Percentiles rank a stretch among this genome's conserved stretches.
Evolutionary conservation across 2,329 filamentous ascomycete species (phyloP).

Genomic region (Sclerotinia minor): DNA sequence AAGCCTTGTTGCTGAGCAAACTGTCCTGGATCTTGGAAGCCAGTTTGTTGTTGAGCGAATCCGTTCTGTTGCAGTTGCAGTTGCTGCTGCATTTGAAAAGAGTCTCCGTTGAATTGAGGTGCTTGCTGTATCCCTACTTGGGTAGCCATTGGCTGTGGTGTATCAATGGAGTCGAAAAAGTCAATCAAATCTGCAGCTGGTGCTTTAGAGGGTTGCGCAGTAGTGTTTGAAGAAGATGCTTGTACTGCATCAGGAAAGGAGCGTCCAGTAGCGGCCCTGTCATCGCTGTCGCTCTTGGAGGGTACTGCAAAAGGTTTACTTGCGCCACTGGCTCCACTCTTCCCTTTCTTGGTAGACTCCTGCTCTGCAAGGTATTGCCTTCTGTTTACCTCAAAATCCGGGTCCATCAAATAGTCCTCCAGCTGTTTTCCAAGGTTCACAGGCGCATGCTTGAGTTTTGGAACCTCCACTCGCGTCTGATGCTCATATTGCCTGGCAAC

Average conservation of each 20-base stretch:
- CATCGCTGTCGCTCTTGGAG: conserved; percentile 42
- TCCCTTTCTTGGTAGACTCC: conserved; percentile 60
- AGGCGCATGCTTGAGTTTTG: conserved; percentile 95
- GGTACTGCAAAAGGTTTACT: conserved; percentile 48
- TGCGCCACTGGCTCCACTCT: conserved; percentile 35
- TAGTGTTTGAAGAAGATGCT: conserved; percentile 45
- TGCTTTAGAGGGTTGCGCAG: conserved; percentile 53
- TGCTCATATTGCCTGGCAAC: conserved; percentile 88
- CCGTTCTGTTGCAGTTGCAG: conserved; percentile 47
- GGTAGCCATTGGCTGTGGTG: conserved; percentile 68
- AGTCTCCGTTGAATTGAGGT: conserved; percentile 37
- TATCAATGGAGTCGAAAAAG: conserved; percentile 92
- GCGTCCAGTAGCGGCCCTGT: conserved; percentile 35
- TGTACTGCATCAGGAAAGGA: conserved; percentile 39
- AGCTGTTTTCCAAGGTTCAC: conserved; percentile 86
- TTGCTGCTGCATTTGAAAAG: conserved; percentile 39
- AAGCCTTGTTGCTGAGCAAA: conserved; percentile 45
- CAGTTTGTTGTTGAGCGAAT: conserved; percentile 46
- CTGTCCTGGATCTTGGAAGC: conserved; percentile 46
- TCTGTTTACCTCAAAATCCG: conserved; percentile 91
- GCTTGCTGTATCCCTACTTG: conserved; percentile 45
- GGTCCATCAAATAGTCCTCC: conserved; percentile 91
- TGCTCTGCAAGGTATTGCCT: conserved; percentile 89
- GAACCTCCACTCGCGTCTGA: conserved; percentile 89
- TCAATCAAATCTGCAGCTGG: conserved; percentile 81